A percentile compares a stretch with the other conserved stretches of the same genome.
These are phyloP conservation scores for Populus tomentosa DNA, from an alignment of 441 rosid species.

Conservation along the genomic window DNA sequence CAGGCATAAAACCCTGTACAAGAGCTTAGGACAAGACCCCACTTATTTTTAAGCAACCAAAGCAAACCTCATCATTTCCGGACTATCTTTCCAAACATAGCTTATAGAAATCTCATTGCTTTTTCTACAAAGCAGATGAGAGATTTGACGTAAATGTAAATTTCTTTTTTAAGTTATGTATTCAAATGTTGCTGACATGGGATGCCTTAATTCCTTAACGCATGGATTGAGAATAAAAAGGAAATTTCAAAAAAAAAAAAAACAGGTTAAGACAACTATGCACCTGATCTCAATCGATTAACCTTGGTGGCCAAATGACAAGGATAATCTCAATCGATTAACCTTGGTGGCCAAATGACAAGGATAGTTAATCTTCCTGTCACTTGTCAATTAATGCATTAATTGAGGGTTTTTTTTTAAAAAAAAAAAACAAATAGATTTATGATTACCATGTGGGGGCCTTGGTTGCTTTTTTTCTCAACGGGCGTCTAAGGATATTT, in stretches of 20 bases:
- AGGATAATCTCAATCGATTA: constrained; percentile 7
- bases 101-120: neutral
- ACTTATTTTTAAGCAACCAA: neutral
- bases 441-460: neutral
- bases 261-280: neutral
- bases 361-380: neutral
- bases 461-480: neutral
- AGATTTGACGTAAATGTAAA: neutral
- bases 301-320: neutral
- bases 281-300: constrained; percentile 6
- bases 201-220: too few species aligned
- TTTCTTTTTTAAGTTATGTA: neutral
- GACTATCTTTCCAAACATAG: neutral
- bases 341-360: neutral
- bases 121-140: neutral
- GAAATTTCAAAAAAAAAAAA: too few species aligned
- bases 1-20: neutral
- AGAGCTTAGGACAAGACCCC: neutral
- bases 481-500: neutral
- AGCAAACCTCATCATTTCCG: constrained; percentile 1
- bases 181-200: neutral
- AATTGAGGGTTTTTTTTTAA: neutral
- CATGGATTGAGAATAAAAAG: neutral
- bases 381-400: neutral
- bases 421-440: too few species aligned